Evolutionary conservation across 371 early-diverging fungal genomes (phyloP).

Genomic region (Mortierella sp.): DNA sequence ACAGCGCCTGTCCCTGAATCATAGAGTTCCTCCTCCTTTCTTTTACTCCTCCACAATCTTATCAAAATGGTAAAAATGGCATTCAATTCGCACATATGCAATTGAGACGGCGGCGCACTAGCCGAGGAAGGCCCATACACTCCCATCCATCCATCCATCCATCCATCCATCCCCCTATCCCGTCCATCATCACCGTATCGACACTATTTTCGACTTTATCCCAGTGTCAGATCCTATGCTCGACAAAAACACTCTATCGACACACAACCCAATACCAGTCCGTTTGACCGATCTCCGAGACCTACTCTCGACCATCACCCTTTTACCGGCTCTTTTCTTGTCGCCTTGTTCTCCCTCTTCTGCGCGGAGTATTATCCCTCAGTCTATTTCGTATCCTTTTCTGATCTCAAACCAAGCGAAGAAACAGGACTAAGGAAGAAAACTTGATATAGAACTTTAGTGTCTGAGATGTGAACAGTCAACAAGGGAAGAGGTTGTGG

Average conservation of each 20-base stretch:
- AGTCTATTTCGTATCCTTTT: not conserved
- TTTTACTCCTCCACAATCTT: conserved; percentile 2
- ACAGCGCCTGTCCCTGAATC: not conserved
- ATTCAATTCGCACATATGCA: conserved; percentile 30
- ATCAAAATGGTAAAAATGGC: conserved; percentile 46
- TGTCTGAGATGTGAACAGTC: not conserved
- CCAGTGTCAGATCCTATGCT: not conserved
- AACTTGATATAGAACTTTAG: not conserved
- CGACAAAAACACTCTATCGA: not conserved
- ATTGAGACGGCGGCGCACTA: conserved; percentile 51
- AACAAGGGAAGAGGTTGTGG: not conserved
- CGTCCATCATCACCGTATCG: conserved; percentile 11
- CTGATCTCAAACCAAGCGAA: not conserved
- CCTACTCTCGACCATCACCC: not conserved
- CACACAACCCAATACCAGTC: not conserved
- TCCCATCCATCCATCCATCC: conserved; percentile 11
- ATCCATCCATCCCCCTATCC: conserved; percentile 18
- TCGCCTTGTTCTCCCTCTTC: not conserved
- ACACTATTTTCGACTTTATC: not conserved
- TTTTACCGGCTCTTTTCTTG: not conserved
- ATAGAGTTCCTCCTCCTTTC: conserved; percentile 9
- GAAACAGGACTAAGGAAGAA: not conserved
- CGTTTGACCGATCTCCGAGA: not conserved
- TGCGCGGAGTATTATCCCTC: not conserved
- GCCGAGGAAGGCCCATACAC: conserved; percentile 39